These are phyloP conservation scores for Theileria orientalis DNA, from an alignment of 169 alveolate genomes.

Conservation along the genomic window DNA sequence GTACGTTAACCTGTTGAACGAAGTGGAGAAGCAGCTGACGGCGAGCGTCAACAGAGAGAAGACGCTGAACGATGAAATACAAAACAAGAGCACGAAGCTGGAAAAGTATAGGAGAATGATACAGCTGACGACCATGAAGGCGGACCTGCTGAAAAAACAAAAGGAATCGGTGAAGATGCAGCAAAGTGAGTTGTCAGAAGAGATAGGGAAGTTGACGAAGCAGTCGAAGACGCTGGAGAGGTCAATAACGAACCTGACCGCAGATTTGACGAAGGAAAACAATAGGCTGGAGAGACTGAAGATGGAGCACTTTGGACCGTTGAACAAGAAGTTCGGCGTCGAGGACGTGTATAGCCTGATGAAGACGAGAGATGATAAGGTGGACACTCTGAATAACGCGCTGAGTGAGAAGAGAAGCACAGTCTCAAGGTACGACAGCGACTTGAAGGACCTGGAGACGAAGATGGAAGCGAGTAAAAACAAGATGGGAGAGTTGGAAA, in stretches of 20 bases:
- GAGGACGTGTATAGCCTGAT: constrained; percentile 25
- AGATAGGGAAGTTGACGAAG: neutral
- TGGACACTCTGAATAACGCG: neutral
- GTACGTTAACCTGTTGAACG: constrained; percentile 11
- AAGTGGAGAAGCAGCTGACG: constrained; percentile 46
- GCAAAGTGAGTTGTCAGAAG: neutral
- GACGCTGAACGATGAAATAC: constrained; percentile 1
- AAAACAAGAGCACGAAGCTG: neutral
- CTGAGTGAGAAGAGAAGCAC: constrained; percentile 28
- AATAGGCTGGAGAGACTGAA: constrained; percentile 1
- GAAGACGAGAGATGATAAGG: constrained; percentile 1
- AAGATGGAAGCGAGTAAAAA: constrained; percentile 7
- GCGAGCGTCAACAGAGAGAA: constrained; percentile 4
- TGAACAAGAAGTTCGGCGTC: constrained; percentile 44
- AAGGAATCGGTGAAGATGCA: constrained; percentile 30
- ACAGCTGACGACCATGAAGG: constrained; percentile 31
- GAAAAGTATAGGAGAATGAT: constrained; percentile 37
- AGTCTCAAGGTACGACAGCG: constrained; percentile 23
- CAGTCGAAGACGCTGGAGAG: constrained; percentile 4
- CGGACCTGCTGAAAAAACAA: constrained; percentile 34
- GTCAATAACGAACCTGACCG: neutral
- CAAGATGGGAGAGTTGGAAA: neutral
- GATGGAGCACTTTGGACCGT: constrained; percentile 15
- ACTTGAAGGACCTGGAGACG: constrained; percentile 30
- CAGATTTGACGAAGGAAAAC: constrained; percentile 5